phyloP scores from a whole-genome alignment of 345 rosid genomes.

The Noccaea caerulescens region DNA sequence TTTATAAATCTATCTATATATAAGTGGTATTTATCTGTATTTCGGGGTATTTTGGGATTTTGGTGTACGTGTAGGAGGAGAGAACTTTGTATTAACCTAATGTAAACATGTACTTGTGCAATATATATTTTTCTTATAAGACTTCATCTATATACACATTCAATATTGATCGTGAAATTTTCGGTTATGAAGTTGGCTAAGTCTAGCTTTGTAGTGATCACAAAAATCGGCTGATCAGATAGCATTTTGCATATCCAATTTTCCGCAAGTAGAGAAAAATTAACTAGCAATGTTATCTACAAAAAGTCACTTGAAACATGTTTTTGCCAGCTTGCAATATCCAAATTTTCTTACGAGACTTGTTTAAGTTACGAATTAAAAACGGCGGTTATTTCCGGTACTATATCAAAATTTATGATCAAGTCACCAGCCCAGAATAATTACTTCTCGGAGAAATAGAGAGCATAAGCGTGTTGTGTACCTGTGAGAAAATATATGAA shows the following conservation, averaged over 20 bases:
- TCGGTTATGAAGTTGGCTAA: background rate
- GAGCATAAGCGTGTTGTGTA: too few species aligned
- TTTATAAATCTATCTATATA: constrained; percentile 5
- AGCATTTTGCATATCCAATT: background rate
- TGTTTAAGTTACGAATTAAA: too few species aligned
- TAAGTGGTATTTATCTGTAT: constrained; percentile 19
- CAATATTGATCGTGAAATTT: constrained; percentile 2
- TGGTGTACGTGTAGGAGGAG: constrained; percentile 19
- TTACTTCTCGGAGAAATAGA: too few species aligned
- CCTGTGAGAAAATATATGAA: too few species aligned
- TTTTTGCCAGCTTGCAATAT: too few species aligned
- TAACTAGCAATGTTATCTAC: too few species aligned
- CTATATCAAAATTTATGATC: too few species aligned
- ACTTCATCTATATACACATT: constrained; percentile 7
- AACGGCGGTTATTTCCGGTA: too few species aligned
- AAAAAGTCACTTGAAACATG: too few species aligned
- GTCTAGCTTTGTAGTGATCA: constrained; percentile 13
- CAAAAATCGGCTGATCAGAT: background rate
- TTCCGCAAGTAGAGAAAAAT: too few species aligned
- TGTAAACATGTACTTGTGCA: constrained; percentile 35
- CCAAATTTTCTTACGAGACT: too few species aligned
- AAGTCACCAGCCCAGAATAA: too few species aligned
- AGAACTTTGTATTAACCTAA: constrained; percentile 27
- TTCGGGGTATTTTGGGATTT: constrained; percentile 30
- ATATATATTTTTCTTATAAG: constrained; percentile 5